Evolutionary conservation across 2,329 filamentous ascomycete genomes (phyloP), one percentile per base, ranked within the genome.

Genomic region (Cercospora janseana): DNA sequence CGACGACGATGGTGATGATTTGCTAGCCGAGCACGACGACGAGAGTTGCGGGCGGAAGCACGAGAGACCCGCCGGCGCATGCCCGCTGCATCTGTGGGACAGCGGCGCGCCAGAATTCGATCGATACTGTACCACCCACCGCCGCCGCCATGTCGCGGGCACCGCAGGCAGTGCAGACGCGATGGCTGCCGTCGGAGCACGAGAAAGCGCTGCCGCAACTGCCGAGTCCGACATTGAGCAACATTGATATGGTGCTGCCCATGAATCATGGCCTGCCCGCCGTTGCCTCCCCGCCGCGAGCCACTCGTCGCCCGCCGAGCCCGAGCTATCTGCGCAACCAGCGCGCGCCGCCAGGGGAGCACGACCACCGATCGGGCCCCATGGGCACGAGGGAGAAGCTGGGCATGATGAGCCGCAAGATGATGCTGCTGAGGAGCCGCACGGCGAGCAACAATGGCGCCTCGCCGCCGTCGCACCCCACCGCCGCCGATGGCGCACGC

Each of bases 161-260:
- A 27, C 43, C 54, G 48, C 53, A 51, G 15, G 20, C 47, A 12
- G 43, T 54, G 28, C 56, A 54, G 31, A 52, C 54, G 13, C 12
- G 10, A 21, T 54, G 49, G 50, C 31, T n/a, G 23, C 16, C 26
- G n/a, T n/a, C n/a, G 12, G 35, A 44, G 13, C 45, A 47, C 15
- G 58, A 61, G 20, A 63, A 63, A 44, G 61, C 60, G 31, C 54
- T 65, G 45, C 64, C 64, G n/a, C 54, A 58, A 26, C 83, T 86
- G 57, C 82, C 82, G 9, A 94, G 88, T 52, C 91, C 91, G 38
- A 95, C 91, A 2, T 75, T 96, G 63, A 94, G 89, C 49, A 94
- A 95, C 69, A 89, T 90, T 45, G 91, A 95, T 68, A 91, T 95
- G 88, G 95, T 96, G 13, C 56, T 96, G 45, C 91, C 91, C 54